These are phyloP conservation scores for Pleurotus citrinopileatus DNA, from an alignment of 768 basidiomycete genomes.

Conservation along the genomic window DNA sequence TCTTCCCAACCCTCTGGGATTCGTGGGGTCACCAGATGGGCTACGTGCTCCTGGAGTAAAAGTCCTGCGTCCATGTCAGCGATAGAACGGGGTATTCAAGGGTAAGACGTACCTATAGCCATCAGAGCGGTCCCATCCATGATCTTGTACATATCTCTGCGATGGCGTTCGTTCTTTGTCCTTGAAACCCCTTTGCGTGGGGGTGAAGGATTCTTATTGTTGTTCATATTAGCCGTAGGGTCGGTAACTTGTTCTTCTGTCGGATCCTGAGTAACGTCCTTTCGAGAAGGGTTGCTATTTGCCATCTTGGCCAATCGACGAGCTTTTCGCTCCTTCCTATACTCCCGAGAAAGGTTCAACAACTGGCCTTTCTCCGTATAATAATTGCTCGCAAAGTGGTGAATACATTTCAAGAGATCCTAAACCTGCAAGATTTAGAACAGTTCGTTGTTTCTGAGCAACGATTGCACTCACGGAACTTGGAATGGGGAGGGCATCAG, in stretches of 20 bases:
- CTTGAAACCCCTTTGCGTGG: conserved; percentile 13
- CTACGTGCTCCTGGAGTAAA: conserved; percentile 68
- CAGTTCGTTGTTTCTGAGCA: conserved; percentile 9
- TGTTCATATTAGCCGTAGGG: conserved; percentile 19
- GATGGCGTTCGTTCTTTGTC: conserved; percentile 19
- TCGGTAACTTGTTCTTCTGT: conserved; percentile 8
- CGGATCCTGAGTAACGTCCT: background rate
- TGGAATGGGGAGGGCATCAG: conserved; percentile 34
- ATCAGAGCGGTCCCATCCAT: conserved; percentile 73
- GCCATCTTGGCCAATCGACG: conserved; percentile 15
- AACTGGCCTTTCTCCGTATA: conserved; percentile 64
- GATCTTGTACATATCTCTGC: conserved; percentile 70
- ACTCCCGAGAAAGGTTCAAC: conserved; percentile 45
- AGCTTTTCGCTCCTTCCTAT: conserved; percentile 40
- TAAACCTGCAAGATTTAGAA: conserved; percentile 15
- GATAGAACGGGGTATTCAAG: background rate
- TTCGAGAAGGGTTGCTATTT: conserved; percentile 14
- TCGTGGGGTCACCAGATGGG: conserved; percentile 33
- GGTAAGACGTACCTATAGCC: conserved; percentile 36
- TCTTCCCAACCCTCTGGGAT: conserved; percentile 48
- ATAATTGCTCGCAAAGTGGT: conserved; percentile 45
- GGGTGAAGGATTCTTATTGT: conserved; percentile 11
- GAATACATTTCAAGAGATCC: conserved; percentile 51
- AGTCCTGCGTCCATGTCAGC: conserved; percentile 44
- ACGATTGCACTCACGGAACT: conserved; percentile 38